Evolutionary conservation across 345 rosid genomes (phyloP).

Genomic region (Citrus reticulata): DNA sequence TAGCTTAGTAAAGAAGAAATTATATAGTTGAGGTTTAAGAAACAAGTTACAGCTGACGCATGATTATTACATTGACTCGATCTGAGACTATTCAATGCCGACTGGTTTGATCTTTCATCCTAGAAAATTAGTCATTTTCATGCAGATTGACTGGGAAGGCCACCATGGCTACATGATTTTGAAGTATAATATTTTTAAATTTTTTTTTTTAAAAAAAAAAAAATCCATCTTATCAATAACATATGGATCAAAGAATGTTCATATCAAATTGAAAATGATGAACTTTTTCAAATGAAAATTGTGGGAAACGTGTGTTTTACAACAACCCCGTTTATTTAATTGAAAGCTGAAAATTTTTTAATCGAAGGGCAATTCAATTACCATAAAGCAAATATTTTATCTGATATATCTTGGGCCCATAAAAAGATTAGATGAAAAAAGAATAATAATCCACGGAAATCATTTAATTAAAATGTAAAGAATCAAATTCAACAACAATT

Average conservation of each 20-base stretch:
- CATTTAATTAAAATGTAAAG: not conserved
- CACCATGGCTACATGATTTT: not conserved
- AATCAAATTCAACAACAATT: not conserved
- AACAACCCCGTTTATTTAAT: not conserved
- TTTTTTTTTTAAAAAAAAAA: too few relatives aligned
- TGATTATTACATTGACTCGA: not conserved
- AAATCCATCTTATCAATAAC: not conserved
- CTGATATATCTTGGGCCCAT: too few relatives aligned
- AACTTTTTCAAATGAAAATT: not conserved
- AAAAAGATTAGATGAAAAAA: too few relatives aligned
- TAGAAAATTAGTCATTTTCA: slow-evolving; percentile 8
- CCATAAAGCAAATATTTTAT: not conserved
- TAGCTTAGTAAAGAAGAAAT: not conserved
- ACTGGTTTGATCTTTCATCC: not conserved
- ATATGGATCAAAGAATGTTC: slow-evolving; percentile 7
- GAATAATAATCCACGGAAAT: not conserved
- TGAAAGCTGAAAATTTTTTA: not conserved
- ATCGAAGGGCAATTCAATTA: not conserved
- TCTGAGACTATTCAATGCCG: not conserved
- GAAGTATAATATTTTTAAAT: not conserved
- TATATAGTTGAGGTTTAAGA: not conserved
- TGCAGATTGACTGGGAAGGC: slow-evolving; percentile 14
- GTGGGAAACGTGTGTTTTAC: not conserved
- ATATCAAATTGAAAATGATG: not conserved
- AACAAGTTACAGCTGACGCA: not conserved